Evolutionary conservation across 108 stramenopile genomes (phyloP).

Genomic region (Chaetoceros tenuissimus): DNA sequence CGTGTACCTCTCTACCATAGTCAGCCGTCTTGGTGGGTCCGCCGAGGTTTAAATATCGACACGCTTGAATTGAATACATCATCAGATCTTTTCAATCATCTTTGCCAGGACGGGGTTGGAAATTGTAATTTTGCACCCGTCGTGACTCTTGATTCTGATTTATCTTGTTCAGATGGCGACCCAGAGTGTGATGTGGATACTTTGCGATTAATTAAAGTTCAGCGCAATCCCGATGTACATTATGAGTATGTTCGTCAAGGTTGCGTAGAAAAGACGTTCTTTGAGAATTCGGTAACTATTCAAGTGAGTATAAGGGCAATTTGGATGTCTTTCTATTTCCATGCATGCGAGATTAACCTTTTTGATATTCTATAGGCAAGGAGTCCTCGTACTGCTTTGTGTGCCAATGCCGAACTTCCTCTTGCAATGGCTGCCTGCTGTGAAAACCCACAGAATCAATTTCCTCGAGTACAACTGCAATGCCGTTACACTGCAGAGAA

Average conservation of each 20-base stretch:
- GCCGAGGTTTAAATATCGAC: constrained; percentile 13
- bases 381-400: no score
- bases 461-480: no score
- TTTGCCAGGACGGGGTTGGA: constrained; percentile 29
- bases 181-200: constrained; percentile 49
- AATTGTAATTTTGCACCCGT: constrained; percentile 24
- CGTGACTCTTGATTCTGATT: constrained; percentile 25
- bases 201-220: constrained; percentile 43
- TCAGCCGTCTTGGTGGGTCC: constrained; percentile 16
- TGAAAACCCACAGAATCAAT: no score
- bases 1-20: constrained; percentile 10
- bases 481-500: no score
- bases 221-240: constrained; percentile 21
- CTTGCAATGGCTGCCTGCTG: no score
- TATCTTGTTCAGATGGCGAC: constrained; percentile 28
- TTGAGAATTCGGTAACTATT: constrained; percentile 32
- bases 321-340: no score
- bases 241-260: constrained; percentile 55
- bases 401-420: no score
- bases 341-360: no score
- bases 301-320: no score
- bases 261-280: constrained; percentile 55
- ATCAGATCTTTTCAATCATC: constrained; percentile 16
- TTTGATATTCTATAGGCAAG: no score
- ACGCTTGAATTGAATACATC: constrained; percentile 19